Conservation (phyloP, 495 filamentous ascomycete genomes). For the Bacidia gigantensis region DNA sequence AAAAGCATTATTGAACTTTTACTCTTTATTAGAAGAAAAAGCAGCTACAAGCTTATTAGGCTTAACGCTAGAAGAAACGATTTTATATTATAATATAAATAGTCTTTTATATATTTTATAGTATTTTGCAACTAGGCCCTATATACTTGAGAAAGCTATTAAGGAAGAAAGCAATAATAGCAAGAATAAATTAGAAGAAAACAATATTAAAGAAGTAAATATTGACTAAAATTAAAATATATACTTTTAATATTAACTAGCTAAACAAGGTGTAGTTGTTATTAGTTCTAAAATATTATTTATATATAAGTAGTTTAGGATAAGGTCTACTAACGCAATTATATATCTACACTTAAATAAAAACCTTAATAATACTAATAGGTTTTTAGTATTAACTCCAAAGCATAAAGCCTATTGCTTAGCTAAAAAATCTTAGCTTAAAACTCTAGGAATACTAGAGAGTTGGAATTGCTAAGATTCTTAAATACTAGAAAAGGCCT, state of each 20-base stretch:
- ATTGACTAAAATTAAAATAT: neutral
- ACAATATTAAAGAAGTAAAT: neutral
- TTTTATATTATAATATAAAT: neutral
- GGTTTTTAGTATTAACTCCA: neutral
- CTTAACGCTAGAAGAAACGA: neutral
- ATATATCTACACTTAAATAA: neutral
- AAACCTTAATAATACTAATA: neutral
- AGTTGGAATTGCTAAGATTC: neutral
- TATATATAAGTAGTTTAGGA: neutral
- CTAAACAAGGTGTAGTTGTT: neutral
- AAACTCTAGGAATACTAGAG: neutral
- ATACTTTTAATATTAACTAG: neutral
- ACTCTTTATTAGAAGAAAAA: neutral
- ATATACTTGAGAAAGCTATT: neutral
- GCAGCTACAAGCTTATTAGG: neutral
- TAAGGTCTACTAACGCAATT: neutral
- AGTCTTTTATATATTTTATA: neutral
- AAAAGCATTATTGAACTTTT: neutral
- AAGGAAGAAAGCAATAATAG: neutral
- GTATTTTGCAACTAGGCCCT: neutral
- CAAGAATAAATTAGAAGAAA: neutral
- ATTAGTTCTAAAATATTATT: neutral
- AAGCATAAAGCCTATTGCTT: neutral
- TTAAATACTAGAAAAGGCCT: neutral
- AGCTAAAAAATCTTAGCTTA: neutral